Evolutionary conservation across 2,329 filamentous ascomycete species (phyloP), one percentile per base, ranked within the genome.

Genomic region (Mycosphaerella arachidis): DNA sequence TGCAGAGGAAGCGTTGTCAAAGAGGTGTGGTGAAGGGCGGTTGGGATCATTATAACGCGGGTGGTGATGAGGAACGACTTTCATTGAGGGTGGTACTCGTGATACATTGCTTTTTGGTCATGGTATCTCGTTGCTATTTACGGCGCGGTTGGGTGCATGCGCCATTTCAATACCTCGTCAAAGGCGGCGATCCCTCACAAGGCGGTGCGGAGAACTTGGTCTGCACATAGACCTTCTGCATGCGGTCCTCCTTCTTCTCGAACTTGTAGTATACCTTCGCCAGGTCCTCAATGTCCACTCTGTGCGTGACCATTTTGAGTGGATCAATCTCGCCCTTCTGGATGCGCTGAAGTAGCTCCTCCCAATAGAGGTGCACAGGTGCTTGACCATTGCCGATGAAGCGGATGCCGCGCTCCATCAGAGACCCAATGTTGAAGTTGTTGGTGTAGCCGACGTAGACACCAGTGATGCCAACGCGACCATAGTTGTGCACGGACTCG

Each of bases 361-460:
- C 81, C 91, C 90, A 95, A 77, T 95, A 94, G 69, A 87, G 84
- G 68, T 93, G 90, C 0, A 95, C 90, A 0, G 91, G 91, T 1
- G 84, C 84, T 71, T 87, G 85, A 4, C 85, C 84, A 66, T 86
- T 86, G 46, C 85, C 84, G 64, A 86, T 92, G 48, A 96, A 82
- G 1, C 89, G 86, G 66, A 95, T 85, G n/a, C 91, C 91, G 33
- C 89, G 86, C 76, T 95, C 86, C 91, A 95, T 95, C 13, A 95
- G 72, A 0, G 89, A 86, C 9, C 91, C 90, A 66, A 93, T 86
- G 75, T 91, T 91, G 80, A 93, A 90, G 73, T 91, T 88, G 75
- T 91, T 92, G 24, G 87, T 90, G 71, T 78, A 86, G 31, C 83
- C 84, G 40, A 83, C 82, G 68, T 86, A 86, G 10, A 86, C 84